phyloP scores from a whole-genome alignment of 257 asterid genomes.

The Coffea canephora region DNA sequence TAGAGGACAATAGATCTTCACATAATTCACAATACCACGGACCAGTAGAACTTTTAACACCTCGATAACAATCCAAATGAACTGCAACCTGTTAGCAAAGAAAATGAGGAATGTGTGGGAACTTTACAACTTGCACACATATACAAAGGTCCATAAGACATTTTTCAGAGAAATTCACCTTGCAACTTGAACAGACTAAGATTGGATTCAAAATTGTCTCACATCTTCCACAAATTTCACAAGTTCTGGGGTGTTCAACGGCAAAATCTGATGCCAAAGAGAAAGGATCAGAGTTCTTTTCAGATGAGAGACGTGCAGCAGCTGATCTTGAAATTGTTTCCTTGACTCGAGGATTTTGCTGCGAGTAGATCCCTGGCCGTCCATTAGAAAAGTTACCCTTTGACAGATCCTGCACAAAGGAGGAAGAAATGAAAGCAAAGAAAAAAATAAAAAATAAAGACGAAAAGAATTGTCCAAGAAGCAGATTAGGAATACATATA shows the following conservation, averaged over 20 bases:
- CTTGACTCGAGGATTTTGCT: conserved; percentile 58
- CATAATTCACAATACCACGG: conserved; percentile 99
- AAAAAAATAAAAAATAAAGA: neutral
- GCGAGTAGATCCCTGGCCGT: conserved; percentile 45
- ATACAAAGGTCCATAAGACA: neutral
- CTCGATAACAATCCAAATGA: conserved; percentile 92
- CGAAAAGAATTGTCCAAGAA: neutral
- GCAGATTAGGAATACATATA: neutral
- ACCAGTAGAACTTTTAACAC: conserved; percentile 67
- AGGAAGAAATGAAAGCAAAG: neutral
- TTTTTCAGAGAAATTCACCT: conserved; percentile 44
- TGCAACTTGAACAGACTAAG: conserved; percentile 89
- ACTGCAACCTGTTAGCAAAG: conserved; percentile 67
- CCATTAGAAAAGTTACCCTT: conserved; percentile 45
- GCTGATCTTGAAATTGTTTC: conserved; percentile 59
- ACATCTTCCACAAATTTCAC: conserved; percentile 79
- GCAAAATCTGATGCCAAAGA: conserved; percentile 50
- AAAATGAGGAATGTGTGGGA: neutral
- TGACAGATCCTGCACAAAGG: conserved; percentile 44
- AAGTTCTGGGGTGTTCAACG: conserved; percentile 66
- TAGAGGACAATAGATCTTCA: conserved; percentile 61
- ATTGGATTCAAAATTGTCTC: conserved; percentile 82
- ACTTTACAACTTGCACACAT: neutral
- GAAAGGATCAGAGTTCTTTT: conserved; percentile 42
- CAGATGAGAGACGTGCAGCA: conserved; percentile 47